These are phyloP conservation scores for Leishmania gerbilli DNA, from an alignment of 208 protist genomes.

Conservation along the genomic window DNA sequence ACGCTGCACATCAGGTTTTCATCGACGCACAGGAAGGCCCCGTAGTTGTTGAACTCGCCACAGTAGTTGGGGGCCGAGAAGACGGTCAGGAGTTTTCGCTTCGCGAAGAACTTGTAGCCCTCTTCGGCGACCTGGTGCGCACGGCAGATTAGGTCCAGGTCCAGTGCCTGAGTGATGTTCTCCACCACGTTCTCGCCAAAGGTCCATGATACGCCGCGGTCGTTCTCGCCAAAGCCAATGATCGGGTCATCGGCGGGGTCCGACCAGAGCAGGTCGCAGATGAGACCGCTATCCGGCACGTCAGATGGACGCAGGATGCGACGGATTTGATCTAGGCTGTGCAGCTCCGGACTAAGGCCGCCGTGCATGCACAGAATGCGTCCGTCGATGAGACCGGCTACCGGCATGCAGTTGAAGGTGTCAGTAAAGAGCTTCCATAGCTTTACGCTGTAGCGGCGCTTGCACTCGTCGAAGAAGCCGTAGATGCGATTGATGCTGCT, in stretches of 20 bases:
- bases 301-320: slow-evolving; percentile 56
- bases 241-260: slow-evolving; percentile 96
- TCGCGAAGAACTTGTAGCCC: slow-evolving; percentile 83
- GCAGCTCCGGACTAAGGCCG: slow-evolving; percentile 77
- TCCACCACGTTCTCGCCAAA: slow-evolving; percentile 81
- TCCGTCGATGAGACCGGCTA: slow-evolving; percentile 71
- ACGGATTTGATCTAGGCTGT: slow-evolving; percentile 48
- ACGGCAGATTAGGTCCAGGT: slow-evolving; percentile 98
- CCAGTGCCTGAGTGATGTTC: slow-evolving; percentile 93
- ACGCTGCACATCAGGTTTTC: slow-evolving; percentile 87
- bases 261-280: slow-evolving; percentile 99
- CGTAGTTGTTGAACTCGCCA: slow-evolving; percentile 74
- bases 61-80: slow-evolving; percentile 92
- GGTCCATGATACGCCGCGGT: slow-evolving; percentile 75
- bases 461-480: slow-evolving; percentile 92
- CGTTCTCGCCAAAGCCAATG: slow-evolving; percentile 59
- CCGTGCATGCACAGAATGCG: slow-evolving; percentile 86
- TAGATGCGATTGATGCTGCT: slow-evolving; percentile 86
- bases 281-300: slow-evolving; percentile 70
- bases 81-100: slow-evolving; percentile 62
- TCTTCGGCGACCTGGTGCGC: slow-evolving; percentile 94
- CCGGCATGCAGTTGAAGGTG: slow-evolving; percentile 88
- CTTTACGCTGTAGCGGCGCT: slow-evolving; percentile 93
- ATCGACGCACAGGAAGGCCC: slow-evolving; percentile 76
- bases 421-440: slow-evolving; percentile 89